These are phyloP conservation scores for Excoecaria agallocha DNA, from an alignment of 345 rosid species.

Conservation along the genomic window DNA sequence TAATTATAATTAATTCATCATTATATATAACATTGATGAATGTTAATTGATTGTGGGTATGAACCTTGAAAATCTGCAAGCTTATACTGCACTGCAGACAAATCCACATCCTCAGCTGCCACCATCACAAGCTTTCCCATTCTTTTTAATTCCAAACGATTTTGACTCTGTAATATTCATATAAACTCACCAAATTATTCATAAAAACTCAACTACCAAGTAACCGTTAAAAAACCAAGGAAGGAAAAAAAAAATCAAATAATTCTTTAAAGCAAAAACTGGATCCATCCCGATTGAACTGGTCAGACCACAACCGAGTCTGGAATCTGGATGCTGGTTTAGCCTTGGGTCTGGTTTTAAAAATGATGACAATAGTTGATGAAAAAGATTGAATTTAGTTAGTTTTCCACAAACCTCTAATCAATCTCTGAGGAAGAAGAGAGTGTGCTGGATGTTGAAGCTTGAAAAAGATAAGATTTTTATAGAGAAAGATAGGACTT, in stretches of 20 bases:
- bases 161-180: too few species aligned
- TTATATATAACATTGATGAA: not conserved
- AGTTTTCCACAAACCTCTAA: not conserved
- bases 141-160: not conserved
- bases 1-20: too few species aligned
- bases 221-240: not conserved
- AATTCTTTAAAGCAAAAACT: too few species aligned
- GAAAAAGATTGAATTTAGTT: not conserved
- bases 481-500: too few species aligned
- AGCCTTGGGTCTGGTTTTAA: too few species aligned
- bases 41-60: not conserved
- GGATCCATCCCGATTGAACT: too few species aligned
- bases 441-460: too few species aligned
- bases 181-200: too few species aligned
- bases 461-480: too few species aligned
- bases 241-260: not conserved
- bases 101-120: slow-evolving; percentile 53
- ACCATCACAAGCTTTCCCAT: slow-evolving; percentile 55
- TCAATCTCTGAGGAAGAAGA: not conserved
- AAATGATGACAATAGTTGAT: not conserved
- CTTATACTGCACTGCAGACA: slow-evolving; percentile 52
- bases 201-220: too few species aligned
- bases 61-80: slow-evolving; percentile 51
- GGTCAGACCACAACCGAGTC: too few species aligned
- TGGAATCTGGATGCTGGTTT: too few species aligned